phyloP scores from a whole-genome alignment of 495 filamentous ascomycete genomes.

The Penicillium taxi region DNA sequence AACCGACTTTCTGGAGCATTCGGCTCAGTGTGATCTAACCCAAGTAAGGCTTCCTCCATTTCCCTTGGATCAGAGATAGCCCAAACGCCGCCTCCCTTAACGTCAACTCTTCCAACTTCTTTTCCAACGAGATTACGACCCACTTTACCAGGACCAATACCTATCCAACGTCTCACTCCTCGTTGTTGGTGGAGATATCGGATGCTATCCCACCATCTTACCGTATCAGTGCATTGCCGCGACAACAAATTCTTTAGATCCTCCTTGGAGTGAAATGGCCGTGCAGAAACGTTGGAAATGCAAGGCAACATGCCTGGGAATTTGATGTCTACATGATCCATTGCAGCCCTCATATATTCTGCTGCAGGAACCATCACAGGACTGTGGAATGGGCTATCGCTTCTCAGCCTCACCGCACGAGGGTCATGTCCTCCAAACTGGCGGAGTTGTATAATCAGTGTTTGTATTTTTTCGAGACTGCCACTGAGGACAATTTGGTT shows the following conservation, averaged over 20 bases:
- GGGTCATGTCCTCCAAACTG: conserved; percentile 94
- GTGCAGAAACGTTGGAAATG: conserved; percentile 75
- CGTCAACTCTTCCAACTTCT: conserved; percentile 76
- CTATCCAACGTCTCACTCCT: conserved; percentile 81
- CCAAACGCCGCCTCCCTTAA: conserved; percentile 88
- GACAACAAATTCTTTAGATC: conserved; percentile 71
- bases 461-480: conserved; percentile 74
- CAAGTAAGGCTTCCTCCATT: conserved; percentile 65
- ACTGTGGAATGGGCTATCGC: conserved; percentile 87
- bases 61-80: conserved; percentile 79
- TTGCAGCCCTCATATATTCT: conserved; percentile 56
- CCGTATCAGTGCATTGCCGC: conserved; percentile 75
- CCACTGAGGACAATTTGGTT: conserved; percentile 95
- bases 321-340: conserved; percentile 52
- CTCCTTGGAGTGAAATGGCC: conserved; percentile 63
- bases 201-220: conserved; percentile 89
- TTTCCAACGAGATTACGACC: conserved; percentile 91
- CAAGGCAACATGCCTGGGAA: conserved; percentile 71
- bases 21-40: conserved; percentile 65
- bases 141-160: conserved; percentile 91
- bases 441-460: conserved; percentile 77
- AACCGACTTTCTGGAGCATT: conserved; percentile 19
- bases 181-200: conserved; percentile 80
- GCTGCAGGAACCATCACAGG: conserved; percentile 85
- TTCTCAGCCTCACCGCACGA: conserved; percentile 76